phyloP scores from a whole-genome alignment of 2,329 filamentous ascomycete species.

The Pyrenochaeta sp. region DNA sequence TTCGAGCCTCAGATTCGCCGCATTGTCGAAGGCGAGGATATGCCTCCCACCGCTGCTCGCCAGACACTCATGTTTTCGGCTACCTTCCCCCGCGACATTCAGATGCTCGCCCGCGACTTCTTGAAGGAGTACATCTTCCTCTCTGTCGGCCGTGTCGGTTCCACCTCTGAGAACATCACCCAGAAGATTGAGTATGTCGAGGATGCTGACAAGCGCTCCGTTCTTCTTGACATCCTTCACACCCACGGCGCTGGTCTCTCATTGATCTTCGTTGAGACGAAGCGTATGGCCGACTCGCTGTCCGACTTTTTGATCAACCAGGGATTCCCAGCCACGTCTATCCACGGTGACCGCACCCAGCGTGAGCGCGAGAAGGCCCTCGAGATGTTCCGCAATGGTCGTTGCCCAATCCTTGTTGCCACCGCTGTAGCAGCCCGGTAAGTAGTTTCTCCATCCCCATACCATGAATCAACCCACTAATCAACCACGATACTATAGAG shows the following conservation, averaged over 20 bases:
- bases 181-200: conserved; percentile 99
- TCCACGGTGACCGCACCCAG: conserved; percentile 98
- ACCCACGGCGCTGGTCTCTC: conserved; percentile 89
- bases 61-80: conserved; percentile 99
- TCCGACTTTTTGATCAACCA: conserved; percentile 99
- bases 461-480: too few species aligned
- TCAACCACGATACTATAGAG: too few species aligned
- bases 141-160: conserved; percentile 97
- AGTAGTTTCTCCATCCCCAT: too few species aligned
- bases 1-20: conserved; percentile 99
- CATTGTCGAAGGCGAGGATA: conserved; percentile 98
- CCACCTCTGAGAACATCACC: conserved; percentile 99
- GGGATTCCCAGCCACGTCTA: conserved; percentile 96
- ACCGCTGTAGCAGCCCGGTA: conserved; percentile 98
- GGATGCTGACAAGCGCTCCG: conserved; percentile 96
- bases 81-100: conserved; percentile 98
- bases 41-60: conserved; percentile 82
- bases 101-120: conserved; percentile 99
- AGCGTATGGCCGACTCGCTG: conserved; percentile 98
- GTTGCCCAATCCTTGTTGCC: conserved; percentile 95
- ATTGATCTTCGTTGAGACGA: conserved; percentile 98
- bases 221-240: conserved; percentile 96
- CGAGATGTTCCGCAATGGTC: conserved; percentile 95
- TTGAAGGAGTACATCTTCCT: conserved; percentile 99
- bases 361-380: conserved; percentile 97